Evolutionary conservation across 1,139 yeast species (phyloP), one percentile per base, ranked within the genome.

Genomic region (Sugiyamaella paludigena): DNA sequence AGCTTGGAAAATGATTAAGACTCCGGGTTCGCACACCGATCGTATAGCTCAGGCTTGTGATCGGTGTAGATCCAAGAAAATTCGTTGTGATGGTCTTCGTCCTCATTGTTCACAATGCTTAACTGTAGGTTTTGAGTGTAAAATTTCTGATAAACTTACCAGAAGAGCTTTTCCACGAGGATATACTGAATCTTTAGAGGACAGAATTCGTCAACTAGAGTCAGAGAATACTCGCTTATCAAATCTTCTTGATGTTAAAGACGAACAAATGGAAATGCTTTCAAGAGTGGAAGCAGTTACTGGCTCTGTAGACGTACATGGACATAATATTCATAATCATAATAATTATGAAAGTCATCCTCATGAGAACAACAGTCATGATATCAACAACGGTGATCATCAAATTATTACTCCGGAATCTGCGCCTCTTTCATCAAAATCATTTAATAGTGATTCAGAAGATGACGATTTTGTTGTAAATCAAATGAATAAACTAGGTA

Each of bases 11-110:
- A 80, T 83, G 48, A 83, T 83, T 46, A 78, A 77, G 60, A 76
- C 84, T 2, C 85, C 84, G 1, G 87, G 87, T 1, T 68, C 80
- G 15, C 70, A 72, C 33, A 67, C 72, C 1, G 78, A 78, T 49
- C 68, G 89, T 52, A 80, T 82, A 15, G 89, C 94, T 0, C 95
- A 87, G 60, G 95, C 95, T 0, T 87, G 95, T 67, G 95, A 87
- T 63, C 67, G 96, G 47, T 87, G 96, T 61, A 71, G 95, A 45
- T 85, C 89, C 40, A 87, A 87, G 64, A 87, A 87, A 57, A 80
- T 83, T 33, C 77, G 81, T 51, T 83, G 89, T 68, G 87, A 83
- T 57, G 87, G 87, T n/a, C 75, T 72, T 61, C 74, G 77, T 34
- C 83, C 83, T 1, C 58, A 60, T 54, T 84, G 92, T 63, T 73